phyloP scores from a whole-genome alignment of 331 rosid genomes.

The Malus hybrid region DNA sequence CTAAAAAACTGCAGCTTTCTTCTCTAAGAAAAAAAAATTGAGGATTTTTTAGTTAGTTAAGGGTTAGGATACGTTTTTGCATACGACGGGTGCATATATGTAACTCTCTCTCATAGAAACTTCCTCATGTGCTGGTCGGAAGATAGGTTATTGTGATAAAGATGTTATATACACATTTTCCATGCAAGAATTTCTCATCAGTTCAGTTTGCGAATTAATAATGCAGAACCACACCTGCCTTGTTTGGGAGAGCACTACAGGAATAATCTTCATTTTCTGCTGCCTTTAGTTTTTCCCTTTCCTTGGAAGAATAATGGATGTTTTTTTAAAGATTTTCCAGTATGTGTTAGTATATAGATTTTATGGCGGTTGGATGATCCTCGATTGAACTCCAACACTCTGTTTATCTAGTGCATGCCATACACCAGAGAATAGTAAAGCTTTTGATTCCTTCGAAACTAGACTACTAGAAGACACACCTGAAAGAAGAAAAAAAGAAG shows the following conservation, averaged over 20 bases:
- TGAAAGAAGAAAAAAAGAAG: no score
- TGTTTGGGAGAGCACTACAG: not conserved
- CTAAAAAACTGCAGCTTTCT: conserved; percentile 9
- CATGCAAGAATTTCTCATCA: no score
- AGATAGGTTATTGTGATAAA: not conserved
- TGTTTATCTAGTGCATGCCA: no score
- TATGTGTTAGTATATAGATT: no score
- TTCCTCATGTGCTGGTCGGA: not conserved
- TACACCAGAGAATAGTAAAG: no score
- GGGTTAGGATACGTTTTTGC: not conserved
- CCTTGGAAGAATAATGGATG: not conserved
- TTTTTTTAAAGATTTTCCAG: no score
- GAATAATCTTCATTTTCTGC: not conserved
- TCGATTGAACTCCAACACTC: no score
- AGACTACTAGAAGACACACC: not conserved
- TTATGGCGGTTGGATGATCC: no score
- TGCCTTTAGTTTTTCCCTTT: not conserved
- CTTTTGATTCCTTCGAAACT: no score
- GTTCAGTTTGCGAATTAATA: no score
- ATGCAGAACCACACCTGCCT: no score
- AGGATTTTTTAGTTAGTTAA: not conserved
- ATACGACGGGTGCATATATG: not conserved
- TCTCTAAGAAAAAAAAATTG: not conserved
- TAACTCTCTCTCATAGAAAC: not conserved
- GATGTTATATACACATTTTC: not conserved